Base-by-base conservation (phyloP, 345 rosid genomes). In the Moricandia arvensis region DNA sequence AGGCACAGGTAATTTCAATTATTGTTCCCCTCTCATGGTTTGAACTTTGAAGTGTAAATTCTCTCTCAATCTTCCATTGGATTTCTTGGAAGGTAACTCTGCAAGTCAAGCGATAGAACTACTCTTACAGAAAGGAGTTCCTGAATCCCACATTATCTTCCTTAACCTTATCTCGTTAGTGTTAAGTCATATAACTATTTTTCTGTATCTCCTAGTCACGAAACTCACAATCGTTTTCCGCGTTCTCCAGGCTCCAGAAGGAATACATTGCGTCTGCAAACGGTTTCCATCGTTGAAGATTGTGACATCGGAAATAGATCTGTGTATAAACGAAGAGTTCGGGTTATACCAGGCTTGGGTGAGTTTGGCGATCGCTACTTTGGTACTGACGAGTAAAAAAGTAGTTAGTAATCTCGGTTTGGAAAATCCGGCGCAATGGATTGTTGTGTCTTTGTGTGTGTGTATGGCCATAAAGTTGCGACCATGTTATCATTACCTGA, bases 281-380 rank as follows among this genome's bases (percentile, higher is more conserved):
- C 82, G 95, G 35, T 93, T 87, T 79, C 99, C 98, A 30, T 76
- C 80, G 63, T 80, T 96, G 86, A 93, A 96, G 80, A 91, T 96
- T 9, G 97, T 96, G 33, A 96, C 99, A 17, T 96, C 98, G 2
- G 99, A 96, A 83, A 96, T 96, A 51, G 98, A 96, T 60, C 89
- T 66, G 80, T 81, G 91, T 8, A 74, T 93, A 64, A 93, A 96
- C 63, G 89, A 90, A 72, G 99, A 93, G 71, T 96, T 80, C 91
- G 96, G 8, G 98, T 96, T 31, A 86, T 96, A 80, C 99, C 99
- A 8, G 99, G 99, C 24, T 72, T 96, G 94, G 99, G 97, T 21
- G 98, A 96, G 88, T 96, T 91, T 67, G 99, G 99, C 1, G 97
- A 96, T 80, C 93, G 96, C 10, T 96, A 96, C 87, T 96, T 96